Percentiles rank a stretch among this genome's conserved stretches.
Conservation (phyloP, 2,329 filamentous ascomycete species). For the Torrubiellomyces zombiae region DNA sequence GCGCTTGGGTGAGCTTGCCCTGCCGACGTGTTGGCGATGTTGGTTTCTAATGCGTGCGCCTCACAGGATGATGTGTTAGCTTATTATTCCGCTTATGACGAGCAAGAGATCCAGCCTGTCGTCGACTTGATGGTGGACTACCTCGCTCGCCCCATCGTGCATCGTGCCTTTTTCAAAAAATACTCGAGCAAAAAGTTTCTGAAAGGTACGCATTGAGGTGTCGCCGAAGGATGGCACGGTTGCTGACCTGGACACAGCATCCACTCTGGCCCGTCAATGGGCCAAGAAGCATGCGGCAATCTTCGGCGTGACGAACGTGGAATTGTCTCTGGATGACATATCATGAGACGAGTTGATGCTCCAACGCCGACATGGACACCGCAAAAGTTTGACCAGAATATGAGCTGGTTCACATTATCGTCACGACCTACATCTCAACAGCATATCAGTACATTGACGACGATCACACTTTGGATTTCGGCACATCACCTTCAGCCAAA, state of each 20-base stretch:
- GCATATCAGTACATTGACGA: too few relatives aligned
- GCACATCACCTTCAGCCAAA: too few relatives aligned
- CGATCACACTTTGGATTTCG: too few relatives aligned
- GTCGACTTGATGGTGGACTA: constrained; percentile 95
- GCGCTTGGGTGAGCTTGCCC: constrained; percentile 64
- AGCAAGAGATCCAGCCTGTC: constrained; percentile 84
- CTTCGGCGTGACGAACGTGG: constrained; percentile 36
- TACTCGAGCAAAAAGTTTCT: constrained; percentile 99
- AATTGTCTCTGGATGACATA: constrained; percentile 32
- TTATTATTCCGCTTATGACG: constrained; percentile 85
- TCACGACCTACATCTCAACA: too few relatives aligned
- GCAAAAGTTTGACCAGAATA: not conserved
- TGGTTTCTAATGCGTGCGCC: too few relatives aligned
- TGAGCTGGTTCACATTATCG: too few relatives aligned
- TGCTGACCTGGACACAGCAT: too few relatives aligned
- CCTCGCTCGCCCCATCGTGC: constrained; percentile 71
- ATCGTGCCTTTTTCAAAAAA: constrained; percentile 99
- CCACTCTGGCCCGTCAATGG: constrained; percentile 83
- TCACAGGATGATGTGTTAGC: constrained; percentile 62
- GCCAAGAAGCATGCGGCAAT: constrained; percentile 59
- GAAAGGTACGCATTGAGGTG: constrained; percentile 85
- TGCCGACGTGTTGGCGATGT: too few relatives aligned
- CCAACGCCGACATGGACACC: not conserved
- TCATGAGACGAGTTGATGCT: constrained; percentile 10
- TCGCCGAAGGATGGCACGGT: too few relatives aligned